These are phyloP conservation scores for Penicillium rolfsii DNA, from an alignment of 2,329 filamentous ascomycete genomes.

Conservation along the genomic window DNA sequence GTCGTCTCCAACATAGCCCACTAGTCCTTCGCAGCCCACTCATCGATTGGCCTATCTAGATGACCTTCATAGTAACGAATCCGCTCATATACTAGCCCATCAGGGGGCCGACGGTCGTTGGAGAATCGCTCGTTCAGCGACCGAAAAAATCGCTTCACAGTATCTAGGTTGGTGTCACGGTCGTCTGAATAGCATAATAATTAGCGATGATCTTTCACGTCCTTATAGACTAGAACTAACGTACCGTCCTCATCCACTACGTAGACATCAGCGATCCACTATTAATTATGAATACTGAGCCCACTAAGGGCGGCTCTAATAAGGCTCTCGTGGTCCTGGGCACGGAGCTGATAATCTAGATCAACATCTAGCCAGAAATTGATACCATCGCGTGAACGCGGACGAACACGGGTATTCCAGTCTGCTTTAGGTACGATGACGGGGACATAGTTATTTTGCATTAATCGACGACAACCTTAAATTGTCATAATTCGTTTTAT, in stretches of 20 bases:
- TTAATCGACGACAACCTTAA: neutral
- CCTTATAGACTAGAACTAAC: neutral
- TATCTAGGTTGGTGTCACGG: neutral
- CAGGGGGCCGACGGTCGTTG: neutral
- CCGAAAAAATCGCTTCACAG: conserved; percentile 1
- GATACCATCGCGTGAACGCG: neutral
- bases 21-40: neutral
- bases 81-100: neutral
- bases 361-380: neutral
- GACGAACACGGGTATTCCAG: neutral
- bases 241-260: neutral
- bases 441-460: neutral
- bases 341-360: neutral
- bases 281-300: neutral
- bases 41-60: neutral
- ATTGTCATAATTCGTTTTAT: neutral
- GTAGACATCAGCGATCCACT: neutral
- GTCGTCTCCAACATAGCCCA: neutral
- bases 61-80: neutral
- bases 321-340: neutral
- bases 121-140: neutral
- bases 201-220: neutral
- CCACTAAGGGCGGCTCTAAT: neutral
- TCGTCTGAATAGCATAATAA: neutral
- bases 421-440: neutral